These are phyloP conservation scores for Suhomyces terraborum DNA, from an alignment of 1,139 yeast species.

Conservation along the genomic window DNA sequence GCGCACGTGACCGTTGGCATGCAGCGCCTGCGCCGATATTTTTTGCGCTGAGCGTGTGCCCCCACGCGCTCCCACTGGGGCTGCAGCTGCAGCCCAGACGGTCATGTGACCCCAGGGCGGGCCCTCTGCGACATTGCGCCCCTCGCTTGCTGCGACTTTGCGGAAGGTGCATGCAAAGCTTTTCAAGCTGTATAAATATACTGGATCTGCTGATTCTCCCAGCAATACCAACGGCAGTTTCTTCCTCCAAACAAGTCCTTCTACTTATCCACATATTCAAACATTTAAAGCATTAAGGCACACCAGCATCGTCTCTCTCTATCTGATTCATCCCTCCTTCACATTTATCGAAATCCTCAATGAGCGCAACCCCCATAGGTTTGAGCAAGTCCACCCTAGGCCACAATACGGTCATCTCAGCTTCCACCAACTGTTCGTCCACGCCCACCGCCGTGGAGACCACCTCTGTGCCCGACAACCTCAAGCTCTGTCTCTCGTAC, in stretches of 20 bases:
- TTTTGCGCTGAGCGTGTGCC: not conserved
- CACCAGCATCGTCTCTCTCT: too few species aligned
- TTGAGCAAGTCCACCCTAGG: slow-evolving; percentile 4
- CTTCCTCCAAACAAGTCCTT: too few species aligned
- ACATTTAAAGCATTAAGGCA: too few species aligned
- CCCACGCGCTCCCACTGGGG: not conserved
- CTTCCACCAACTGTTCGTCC: slow-evolving; percentile 2
- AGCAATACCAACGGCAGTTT: not conserved
- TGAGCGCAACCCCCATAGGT: slow-evolving; percentile 11
- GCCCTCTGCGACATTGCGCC: slow-evolving; percentile 4
- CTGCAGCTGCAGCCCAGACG: not conserved
- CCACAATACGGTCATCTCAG: not conserved
- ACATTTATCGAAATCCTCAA: too few species aligned
- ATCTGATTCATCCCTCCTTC: too few species aligned
- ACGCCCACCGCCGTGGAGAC: slow-evolving; percentile 8
- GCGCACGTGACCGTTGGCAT: not conserved
- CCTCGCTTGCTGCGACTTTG: not conserved
- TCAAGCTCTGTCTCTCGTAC: slow-evolving; percentile 12
- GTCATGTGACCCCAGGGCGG: slow-evolving; percentile 10
- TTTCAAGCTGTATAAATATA: not conserved
- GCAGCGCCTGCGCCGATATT: not conserved
- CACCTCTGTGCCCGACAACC: slow-evolving; percentile 8
- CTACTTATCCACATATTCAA: too few species aligned
- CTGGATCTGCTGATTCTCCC: not conserved
- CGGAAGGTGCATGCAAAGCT: not conserved